phyloP scores from a whole-genome alignment of 2,329 filamentous ascomycete species.

The Chalara sp. region DNA sequence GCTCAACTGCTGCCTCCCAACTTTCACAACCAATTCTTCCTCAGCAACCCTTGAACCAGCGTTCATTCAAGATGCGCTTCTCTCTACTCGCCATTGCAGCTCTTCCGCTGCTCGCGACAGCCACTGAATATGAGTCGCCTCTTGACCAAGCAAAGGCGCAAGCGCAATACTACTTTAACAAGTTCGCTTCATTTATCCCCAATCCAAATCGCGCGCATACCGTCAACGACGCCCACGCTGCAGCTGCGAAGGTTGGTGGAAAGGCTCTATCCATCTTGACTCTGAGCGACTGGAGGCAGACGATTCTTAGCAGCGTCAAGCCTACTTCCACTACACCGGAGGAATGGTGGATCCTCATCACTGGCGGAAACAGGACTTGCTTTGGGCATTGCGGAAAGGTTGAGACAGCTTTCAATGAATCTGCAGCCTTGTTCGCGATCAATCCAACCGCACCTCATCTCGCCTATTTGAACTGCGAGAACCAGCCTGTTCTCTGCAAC shows the following conservation, averaged over 20 bases:
- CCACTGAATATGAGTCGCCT: conserved; percentile 45
- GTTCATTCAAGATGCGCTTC: conserved; percentile 46
- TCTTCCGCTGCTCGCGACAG: conserved; percentile 46
- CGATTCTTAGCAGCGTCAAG: conserved; percentile 55
- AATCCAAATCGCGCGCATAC: conserved; percentile 34
- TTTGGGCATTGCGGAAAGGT: conserved; percentile 55
- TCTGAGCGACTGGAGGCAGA: conserved; percentile 64
- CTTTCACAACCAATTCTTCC: too few species aligned
- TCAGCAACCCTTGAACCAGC: background rate
- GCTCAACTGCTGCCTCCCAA: too few species aligned
- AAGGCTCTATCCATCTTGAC: conserved; percentile 52
- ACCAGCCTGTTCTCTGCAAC: conserved; percentile 69
- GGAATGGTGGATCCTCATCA: conserved; percentile 71
- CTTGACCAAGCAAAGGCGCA: conserved; percentile 53
- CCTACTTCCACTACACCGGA: conserved; percentile 54
- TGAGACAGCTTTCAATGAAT: conserved; percentile 61
- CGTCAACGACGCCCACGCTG: conserved; percentile 31
- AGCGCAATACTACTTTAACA: conserved; percentile 57
- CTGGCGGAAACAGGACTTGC: conserved; percentile 73
- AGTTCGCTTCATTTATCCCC: conserved; percentile 48
- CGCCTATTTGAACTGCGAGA: conserved; percentile 66
- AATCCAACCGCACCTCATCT: conserved; percentile 59
- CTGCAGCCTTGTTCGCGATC: conserved; percentile 55
- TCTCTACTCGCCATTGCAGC: conserved; percentile 43
- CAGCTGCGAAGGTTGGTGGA: conserved; percentile 43